A percentile compares a stretch with the other conserved stretches of the same genome.
phyloP scores from a whole-genome alignment of 2,329 filamentous ascomycete genomes.

The Colletotrichum orbiculare region DNA sequence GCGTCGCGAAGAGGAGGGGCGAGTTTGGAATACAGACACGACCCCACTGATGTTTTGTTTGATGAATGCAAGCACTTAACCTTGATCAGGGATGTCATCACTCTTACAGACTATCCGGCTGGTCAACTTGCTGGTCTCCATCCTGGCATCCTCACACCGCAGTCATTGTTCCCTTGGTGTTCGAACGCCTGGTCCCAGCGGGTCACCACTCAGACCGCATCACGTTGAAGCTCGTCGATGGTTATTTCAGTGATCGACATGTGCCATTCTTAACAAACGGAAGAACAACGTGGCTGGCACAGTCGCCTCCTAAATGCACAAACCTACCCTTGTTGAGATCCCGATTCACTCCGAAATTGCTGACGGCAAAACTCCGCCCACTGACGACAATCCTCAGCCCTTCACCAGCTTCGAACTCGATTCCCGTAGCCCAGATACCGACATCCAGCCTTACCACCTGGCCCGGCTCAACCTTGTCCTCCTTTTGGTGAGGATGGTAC shows the following conservation, averaged over 20 bases:
- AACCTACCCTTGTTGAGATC: conserved; percentile 37
- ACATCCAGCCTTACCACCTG: conserved; percentile 42
- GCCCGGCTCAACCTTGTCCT: conserved; percentile 37
- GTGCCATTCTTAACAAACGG: conserved; percentile 4
- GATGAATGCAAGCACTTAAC: conserved; percentile 15
- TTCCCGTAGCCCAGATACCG: conserved; percentile 44
- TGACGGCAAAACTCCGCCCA: conserved; percentile 40
- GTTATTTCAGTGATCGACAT: neutral
- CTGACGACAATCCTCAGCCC: conserved; percentile 39
- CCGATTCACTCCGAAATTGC: conserved; percentile 16
- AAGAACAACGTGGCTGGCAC: conserved; percentile 39
- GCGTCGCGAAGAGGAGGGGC: no score
- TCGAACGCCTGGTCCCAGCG: conserved; percentile 13
- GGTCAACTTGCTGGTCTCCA: neutral
- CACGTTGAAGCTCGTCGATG: no score
- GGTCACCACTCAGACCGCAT: no score
- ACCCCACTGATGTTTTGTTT: no score
- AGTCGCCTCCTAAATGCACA: conserved; percentile 39
- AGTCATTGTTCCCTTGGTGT: no score
- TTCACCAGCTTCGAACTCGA: conserved; percentile 44
- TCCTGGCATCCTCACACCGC: neutral
- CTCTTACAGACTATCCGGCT: no score
- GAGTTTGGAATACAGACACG: no score
- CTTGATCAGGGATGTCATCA: conserved; percentile 5
- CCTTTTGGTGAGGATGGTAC: conserved; percentile 29